These are phyloP conservation scores for Luffa aegyptiaca DNA, from an alignment of 306 rosid genomes.

Conservation along the genomic window DNA sequence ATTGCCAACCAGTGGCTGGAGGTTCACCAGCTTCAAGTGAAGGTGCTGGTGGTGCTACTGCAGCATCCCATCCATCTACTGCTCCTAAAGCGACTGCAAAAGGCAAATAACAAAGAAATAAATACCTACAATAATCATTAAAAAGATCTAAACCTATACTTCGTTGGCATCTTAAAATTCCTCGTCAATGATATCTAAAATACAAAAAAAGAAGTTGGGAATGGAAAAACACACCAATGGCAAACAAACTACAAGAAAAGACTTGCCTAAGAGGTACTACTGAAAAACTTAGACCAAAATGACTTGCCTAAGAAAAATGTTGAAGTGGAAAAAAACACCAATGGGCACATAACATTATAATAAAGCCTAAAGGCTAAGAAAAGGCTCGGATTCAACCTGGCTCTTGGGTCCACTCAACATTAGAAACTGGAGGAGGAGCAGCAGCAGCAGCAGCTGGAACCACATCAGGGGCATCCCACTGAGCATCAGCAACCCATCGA, in stretches of 20 bases:
- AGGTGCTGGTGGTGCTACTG: constrained; percentile 15
- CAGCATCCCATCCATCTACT: constrained; percentile 27
- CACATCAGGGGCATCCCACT: constrained; percentile 20
- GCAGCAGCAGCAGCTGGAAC: not conserved
- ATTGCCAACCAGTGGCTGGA: constrained; percentile 14
- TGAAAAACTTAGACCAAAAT: no score
- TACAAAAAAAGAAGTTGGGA: not conserved
- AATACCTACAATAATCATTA: not conserved
- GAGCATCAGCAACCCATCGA: constrained; percentile 27
- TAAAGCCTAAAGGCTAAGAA: not conserved
- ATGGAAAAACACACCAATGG: not conserved
- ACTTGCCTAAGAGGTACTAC: not conserved
- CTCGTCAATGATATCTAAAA: not conserved
- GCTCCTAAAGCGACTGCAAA: constrained; percentile 4
- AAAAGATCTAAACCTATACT: not conserved
- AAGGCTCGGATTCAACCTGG: constrained; percentile 9
- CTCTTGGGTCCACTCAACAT: constrained; percentile 21
- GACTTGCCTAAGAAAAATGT: not conserved
- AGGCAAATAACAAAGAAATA: not conserved
- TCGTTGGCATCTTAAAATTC: not conserved
- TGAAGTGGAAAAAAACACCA: not conserved
- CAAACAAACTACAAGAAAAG: not conserved
- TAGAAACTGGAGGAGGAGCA: constrained; percentile 13
- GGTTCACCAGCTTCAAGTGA: constrained; percentile 12
- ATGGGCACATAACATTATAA: not conserved